phyloP scores from a whole-genome alignment of 768 basidiomycete species.

The Hygrocybe punicea region DNA sequence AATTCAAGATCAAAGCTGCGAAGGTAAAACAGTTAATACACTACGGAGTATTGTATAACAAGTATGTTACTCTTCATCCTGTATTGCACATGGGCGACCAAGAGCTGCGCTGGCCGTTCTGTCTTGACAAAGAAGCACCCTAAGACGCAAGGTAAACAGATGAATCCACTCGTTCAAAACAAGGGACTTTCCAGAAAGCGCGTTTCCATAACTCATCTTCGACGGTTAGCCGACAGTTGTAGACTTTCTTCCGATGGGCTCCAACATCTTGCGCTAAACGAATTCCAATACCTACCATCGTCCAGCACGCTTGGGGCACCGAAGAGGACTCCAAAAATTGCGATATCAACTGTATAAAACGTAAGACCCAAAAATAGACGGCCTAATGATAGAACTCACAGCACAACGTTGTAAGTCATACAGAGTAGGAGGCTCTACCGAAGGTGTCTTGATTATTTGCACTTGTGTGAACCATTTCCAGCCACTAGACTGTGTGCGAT shows the following conservation, averaged over 20 bases:
- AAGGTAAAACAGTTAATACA: neutral
- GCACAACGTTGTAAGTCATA: slow-evolving; percentile 71
- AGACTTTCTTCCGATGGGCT: slow-evolving; percentile 50
- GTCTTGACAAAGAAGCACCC: slow-evolving; percentile 52
- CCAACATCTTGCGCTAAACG: slow-evolving; percentile 74
- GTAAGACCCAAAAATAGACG: neutral
- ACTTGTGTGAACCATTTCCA: slow-evolving; percentile 70
- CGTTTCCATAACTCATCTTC: slow-evolving; percentile 77
- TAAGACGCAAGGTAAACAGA: slow-evolving; percentile 16
- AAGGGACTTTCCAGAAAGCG: slow-evolving; percentile 50
- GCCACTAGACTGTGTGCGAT: slow-evolving; percentile 45
- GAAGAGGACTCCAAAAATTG: slow-evolving; percentile 48
- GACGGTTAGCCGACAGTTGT: slow-evolving; percentile 35
- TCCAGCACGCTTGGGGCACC: slow-evolving; percentile 58
- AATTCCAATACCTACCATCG: slow-evolving; percentile 61
- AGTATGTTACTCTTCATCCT: slow-evolving; percentile 66
- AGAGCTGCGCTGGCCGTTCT: slow-evolving; percentile 45
- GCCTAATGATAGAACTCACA: slow-evolving; percentile 37
- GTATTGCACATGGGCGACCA: slow-evolving; percentile 69
- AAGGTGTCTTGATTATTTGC: slow-evolving; percentile 54
- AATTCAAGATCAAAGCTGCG: slow-evolving; percentile 69
- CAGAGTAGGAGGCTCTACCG: slow-evolving; percentile 57
- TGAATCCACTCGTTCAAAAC: neutral
- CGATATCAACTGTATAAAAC: slow-evolving; percentile 41
- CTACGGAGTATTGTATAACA: neutral